Evolutionary conservation across 148 eudicot genomes (phyloP).

Genomic region (Arbutus unedo): DNA sequence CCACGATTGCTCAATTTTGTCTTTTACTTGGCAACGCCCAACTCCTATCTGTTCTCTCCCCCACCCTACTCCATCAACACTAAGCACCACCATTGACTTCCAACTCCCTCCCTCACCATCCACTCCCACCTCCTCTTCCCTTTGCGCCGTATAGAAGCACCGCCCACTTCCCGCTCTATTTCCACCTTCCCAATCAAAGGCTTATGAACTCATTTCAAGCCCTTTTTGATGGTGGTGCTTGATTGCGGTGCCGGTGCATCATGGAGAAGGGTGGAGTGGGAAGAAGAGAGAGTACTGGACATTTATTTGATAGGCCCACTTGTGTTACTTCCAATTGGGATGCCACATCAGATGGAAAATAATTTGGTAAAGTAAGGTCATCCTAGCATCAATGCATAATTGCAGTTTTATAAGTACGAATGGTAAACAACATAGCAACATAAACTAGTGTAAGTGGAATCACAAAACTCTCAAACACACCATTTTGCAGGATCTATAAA

Average conservation of each 20-base stretch:
- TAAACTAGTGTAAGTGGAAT: neutral
- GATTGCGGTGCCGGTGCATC: neutral
- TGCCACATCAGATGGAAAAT: neutral
- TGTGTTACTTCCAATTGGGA: neutral
- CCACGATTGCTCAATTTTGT: neutral
- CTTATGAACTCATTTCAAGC: neutral
- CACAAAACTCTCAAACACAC: slow-evolving; percentile 14
- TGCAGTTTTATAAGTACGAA: neutral
- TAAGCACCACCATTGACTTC: neutral
- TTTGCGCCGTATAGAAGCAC: neutral
- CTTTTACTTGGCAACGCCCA: neutral
- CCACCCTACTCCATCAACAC: neutral
- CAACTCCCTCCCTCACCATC: neutral
- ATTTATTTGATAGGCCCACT: neutral
- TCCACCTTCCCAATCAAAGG: neutral
- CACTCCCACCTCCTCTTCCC: neutral
- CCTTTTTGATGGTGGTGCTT: neutral
- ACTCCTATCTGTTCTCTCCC: neutral
- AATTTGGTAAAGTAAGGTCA: neutral
- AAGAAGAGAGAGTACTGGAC: neutral
- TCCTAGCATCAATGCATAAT: neutral
- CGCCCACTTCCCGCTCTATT: neutral
- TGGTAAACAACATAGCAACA: slow-evolving; percentile 9
- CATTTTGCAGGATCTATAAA: slow-evolving; percentile 11
- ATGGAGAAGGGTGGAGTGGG: neutral